These are phyloP conservation scores for Tricholoma sp. DNA, from an alignment of 768 basidiomycete genomes.

Conservation along the genomic window DNA sequence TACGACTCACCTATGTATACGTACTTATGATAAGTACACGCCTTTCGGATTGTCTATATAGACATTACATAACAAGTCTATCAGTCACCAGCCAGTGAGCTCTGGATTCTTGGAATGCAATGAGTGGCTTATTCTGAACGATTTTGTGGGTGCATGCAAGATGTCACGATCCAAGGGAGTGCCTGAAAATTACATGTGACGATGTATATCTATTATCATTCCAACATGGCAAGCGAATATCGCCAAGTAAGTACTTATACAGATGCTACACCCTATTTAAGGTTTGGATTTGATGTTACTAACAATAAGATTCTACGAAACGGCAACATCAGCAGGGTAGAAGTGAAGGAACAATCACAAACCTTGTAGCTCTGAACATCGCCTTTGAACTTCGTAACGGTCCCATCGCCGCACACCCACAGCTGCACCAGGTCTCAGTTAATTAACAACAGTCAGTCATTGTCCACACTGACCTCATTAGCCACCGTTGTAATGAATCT, in stretches of 20 bases:
- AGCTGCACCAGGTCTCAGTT: constrained; percentile 41
- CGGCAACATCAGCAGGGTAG: constrained; percentile 1
- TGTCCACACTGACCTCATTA: constrained; percentile 54
- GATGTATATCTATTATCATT: no score
- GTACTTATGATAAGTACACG: not conserved
- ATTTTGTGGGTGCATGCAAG: no score
- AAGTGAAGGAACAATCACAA: constrained; percentile 8
- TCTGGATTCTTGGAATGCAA: not conserved
- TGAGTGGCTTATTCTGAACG: not conserved
- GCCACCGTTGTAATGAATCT: constrained; percentile 90
- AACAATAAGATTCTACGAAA: constrained; percentile 66
- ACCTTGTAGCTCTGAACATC: constrained; percentile 94
- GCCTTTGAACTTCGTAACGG: constrained; percentile 78
- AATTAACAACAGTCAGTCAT: not conserved
- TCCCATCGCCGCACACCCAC: constrained; percentile 89
- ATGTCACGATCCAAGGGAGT: no score
- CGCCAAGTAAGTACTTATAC: no score
- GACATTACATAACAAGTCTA: not conserved
- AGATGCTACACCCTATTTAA: constrained; percentile 12
- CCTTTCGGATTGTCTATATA: not conserved
- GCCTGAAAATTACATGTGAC: no score
- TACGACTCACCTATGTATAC: not conserved
- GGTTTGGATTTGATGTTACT: constrained; percentile 63
- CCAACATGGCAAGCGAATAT: no score
- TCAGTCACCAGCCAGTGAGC: not conserved